phyloP scores from a whole-genome alignment of 2,329 filamentous ascomycete genomes.

The Ceratocystis destructans region DNA sequence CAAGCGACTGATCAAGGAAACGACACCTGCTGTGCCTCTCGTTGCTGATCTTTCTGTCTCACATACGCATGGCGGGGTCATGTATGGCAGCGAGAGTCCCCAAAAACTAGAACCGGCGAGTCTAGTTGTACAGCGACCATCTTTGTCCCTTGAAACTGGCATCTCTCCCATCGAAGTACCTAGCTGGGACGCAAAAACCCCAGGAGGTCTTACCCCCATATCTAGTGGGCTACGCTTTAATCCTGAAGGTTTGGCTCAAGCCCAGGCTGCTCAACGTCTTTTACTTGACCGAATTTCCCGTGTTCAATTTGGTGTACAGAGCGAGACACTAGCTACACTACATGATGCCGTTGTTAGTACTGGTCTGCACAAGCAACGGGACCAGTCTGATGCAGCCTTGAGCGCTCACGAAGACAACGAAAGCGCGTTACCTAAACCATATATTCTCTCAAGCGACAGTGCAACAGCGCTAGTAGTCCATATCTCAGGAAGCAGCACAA shows the following conservation, averaged over 20 bases:
- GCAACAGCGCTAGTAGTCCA: background rate
- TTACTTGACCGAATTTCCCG: background rate
- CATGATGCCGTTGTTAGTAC: background rate
- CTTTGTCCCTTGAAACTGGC: background rate
- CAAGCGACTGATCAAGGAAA: background rate
- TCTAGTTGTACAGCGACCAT: background rate
- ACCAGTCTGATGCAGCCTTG: background rate
- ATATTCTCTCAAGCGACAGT: background rate
- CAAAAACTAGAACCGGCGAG: background rate
- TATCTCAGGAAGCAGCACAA: background rate
- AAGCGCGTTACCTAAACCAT: background rate
- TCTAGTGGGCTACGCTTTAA: background rate
- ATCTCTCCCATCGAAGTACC: background rate
- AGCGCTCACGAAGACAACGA: background rate
- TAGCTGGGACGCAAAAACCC: background rate
- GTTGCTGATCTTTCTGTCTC: background rate
- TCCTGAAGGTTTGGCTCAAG: background rate
- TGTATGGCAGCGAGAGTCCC: too few relatives aligned
- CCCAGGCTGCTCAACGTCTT: background rate
- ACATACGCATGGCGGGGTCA: background rate
- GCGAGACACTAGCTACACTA: background rate
- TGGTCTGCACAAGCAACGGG: background rate
- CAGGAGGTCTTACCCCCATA: background rate
- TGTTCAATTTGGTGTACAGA: background rate
- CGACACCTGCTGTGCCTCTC: background rate